Conservation (phyloP, 768 basidiomycete genomes). For the Symmetrospora coprosmae region DNA sequence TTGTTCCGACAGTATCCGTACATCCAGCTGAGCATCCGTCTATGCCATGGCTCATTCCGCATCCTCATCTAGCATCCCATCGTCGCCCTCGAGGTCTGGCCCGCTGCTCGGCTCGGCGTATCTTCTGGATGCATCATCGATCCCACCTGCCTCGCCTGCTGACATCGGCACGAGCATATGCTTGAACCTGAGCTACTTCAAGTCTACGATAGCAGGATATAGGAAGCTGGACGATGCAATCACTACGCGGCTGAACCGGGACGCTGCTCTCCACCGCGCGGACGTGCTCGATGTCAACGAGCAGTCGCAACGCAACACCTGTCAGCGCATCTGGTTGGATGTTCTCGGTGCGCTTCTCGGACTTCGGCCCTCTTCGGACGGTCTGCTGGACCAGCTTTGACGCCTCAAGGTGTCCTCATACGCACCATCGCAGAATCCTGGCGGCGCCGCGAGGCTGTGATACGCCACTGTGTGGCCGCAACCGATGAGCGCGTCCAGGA, state of each 20-base stretch:
- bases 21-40: too few relatives aligned
- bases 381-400: too few relatives aligned
- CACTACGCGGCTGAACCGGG: constrained; percentile 13
- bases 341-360: constrained; percentile 12
- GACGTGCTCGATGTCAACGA: not conserved
- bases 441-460: constrained; percentile 2
- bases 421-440: constrained; percentile 20
- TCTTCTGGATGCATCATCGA: not conserved
- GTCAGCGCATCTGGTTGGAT: constrained; percentile 12
- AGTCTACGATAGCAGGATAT: constrained; percentile 11
- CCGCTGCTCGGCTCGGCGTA: constrained; percentile 16
- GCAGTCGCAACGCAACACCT: not conserved
- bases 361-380: too few relatives aligned
- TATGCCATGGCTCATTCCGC: too few relatives aligned
- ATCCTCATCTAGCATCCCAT: too few relatives aligned
- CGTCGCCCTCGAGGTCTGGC: too few relatives aligned
- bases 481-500: constrained; percentile 2
- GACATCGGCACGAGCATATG: not conserved
- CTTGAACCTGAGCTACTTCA: constrained; percentile 14
- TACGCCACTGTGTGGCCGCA: constrained; percentile 5
- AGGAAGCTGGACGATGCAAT: constrained; percentile 17
- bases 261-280: constrained; percentile 9
- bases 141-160: constrained; percentile 12
- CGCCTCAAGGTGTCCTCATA: too few relatives aligned
- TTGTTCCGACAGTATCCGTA: too few relatives aligned